These are phyloP conservation scores for Tetraselmis striata DNA, from an alignment of 139 green algal species.

Conservation along the genomic window DNA sequence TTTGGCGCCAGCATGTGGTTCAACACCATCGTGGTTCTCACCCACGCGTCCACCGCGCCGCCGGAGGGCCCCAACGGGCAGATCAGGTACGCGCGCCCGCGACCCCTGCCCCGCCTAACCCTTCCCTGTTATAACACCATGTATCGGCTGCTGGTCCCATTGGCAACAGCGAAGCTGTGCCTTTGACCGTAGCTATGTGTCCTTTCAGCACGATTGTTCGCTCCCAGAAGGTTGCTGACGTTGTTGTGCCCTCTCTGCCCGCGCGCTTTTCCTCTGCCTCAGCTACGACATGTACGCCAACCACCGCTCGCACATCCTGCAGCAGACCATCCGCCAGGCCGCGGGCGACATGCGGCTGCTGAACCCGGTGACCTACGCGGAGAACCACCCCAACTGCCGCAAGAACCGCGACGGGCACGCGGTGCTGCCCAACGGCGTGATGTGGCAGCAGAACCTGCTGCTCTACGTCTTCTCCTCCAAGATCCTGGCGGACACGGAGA, in stretches of 20 bases:
- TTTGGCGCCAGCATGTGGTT: slow-evolving; percentile 70
- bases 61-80: slow-evolving; percentile 52
- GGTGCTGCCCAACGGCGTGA: slow-evolving; percentile 62
- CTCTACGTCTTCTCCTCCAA: slow-evolving; percentile 68
- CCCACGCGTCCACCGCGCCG: slow-evolving; percentile 52
- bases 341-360: slow-evolving; percentile 54
- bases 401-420: slow-evolving; percentile 49
- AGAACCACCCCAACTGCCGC: slow-evolving; percentile 61
- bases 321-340: slow-evolving; percentile 52
- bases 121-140: no score
- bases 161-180: no score
- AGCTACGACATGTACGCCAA: slow-evolving; percentile 61
- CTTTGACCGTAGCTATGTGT: no score
- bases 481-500: slow-evolving; percentile 63
- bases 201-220: no score
- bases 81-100: slow-evolving; percentile 24
- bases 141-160: no score
- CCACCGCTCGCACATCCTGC: slow-evolving; percentile 54
- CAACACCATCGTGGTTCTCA: slow-evolving; percentile 64
- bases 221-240: no score
- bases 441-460: slow-evolving; percentile 67
- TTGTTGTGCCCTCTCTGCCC: no score
- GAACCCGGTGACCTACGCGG: slow-evolving; percentile 62
- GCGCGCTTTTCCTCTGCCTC: no score
- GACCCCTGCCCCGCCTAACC: no score